These are phyloP conservation scores for Pestalotiopsis sp. DNA, from an alignment of 2,329 filamentous ascomycete species.

Conservation along the genomic window DNA sequence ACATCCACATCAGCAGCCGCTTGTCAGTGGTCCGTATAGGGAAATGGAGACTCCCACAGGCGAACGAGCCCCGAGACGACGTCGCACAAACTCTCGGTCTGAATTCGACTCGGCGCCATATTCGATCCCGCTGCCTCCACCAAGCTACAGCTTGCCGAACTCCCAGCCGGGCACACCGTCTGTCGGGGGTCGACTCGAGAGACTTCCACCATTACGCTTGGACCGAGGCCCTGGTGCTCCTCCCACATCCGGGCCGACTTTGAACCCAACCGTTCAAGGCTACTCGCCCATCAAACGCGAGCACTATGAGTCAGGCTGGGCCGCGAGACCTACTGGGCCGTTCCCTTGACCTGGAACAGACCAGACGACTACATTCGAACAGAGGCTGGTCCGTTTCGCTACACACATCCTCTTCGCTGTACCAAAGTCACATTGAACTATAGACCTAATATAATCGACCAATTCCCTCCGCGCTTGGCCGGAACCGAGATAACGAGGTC, in stretches of 20 bases:
- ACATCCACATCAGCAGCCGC: constrained; percentile 18
- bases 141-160: constrained; percentile 33
- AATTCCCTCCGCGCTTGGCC: background rate
- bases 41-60: constrained; percentile 42
- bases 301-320: constrained; percentile 40
- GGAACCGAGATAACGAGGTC: background rate
- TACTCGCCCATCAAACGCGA: constrained; percentile 31
- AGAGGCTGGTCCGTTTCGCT: background rate
- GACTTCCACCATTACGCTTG: constrained; percentile 50
- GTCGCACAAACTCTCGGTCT: constrained; percentile 48
- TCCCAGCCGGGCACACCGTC: constrained; percentile 33
- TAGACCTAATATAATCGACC: constrained; percentile 2
- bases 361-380: background rate
- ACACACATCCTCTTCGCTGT: constrained; percentile 5
- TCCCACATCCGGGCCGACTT: constrained; percentile 20
- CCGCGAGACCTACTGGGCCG: constrained; percentile 23
- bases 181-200: constrained; percentile 33
- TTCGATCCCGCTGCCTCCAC: constrained; percentile 38
- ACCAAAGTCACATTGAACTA: constrained; percentile 7
- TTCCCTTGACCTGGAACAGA: constrained; percentile 1
- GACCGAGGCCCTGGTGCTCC: constrained; percentile 34
- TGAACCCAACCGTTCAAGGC: constrained; percentile 22
- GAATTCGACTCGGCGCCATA: constrained; percentile 43
- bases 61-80: constrained; percentile 47
- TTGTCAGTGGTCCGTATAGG: constrained; percentile 31